A percentile compares a stretch with the other conserved stretches of the same genome.
These are phyloP conservation scores for Aspergillus indologenus DNA, from an alignment of 495 filamentous ascomycete genomes.

Conservation along the genomic window DNA sequence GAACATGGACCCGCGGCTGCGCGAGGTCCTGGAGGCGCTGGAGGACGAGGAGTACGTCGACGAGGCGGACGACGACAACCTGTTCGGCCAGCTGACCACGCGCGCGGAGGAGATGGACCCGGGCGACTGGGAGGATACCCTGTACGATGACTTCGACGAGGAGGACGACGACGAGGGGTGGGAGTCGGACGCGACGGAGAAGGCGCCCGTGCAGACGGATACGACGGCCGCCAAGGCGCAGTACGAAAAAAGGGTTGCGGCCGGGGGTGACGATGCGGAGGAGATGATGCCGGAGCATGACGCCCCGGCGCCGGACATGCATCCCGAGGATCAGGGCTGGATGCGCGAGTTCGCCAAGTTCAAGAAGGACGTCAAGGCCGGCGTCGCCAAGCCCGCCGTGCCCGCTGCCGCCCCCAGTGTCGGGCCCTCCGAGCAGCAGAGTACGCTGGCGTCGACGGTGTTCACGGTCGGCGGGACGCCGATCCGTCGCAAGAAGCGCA, in stretches of 20 bases:
- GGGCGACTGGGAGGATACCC: constrained; percentile 62
- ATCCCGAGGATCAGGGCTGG: constrained; percentile 67
- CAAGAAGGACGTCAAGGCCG: constrained; percentile 64
- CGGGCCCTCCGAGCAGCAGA: constrained; percentile 49
- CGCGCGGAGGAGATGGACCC: constrained; percentile 69
- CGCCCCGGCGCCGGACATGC: constrained; percentile 37
- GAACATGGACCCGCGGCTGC: constrained; percentile 93
- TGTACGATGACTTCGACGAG: constrained; percentile 56
- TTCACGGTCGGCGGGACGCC: constrained; percentile 70
- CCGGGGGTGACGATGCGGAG: constrained; percentile 32
- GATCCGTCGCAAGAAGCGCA: constrained; percentile 80
- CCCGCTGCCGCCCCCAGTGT: constrained; percentile 37
- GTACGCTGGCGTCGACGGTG: constrained; percentile 66
- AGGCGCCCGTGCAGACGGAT: constrained; percentile 51
- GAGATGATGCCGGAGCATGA: constrained; percentile 41
- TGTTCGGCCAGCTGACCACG: constrained; percentile 75
- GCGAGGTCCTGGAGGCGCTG: constrained; percentile 89
- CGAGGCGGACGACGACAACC: constrained; percentile 68
- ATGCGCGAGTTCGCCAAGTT: constrained; percentile 86
- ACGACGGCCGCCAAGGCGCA: constrained; percentile 24
- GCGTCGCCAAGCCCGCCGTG: constrained; percentile 38
- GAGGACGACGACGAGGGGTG: constrained; percentile 74
- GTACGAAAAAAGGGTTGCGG: constrained; percentile 11
- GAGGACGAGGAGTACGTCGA: constrained; percentile 97
- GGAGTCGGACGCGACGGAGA: constrained; percentile 93